Evolutionary conservation across 2,329 filamentous ascomycete genomes (phyloP).

Genomic region (Colletotrichum musae): DNA sequence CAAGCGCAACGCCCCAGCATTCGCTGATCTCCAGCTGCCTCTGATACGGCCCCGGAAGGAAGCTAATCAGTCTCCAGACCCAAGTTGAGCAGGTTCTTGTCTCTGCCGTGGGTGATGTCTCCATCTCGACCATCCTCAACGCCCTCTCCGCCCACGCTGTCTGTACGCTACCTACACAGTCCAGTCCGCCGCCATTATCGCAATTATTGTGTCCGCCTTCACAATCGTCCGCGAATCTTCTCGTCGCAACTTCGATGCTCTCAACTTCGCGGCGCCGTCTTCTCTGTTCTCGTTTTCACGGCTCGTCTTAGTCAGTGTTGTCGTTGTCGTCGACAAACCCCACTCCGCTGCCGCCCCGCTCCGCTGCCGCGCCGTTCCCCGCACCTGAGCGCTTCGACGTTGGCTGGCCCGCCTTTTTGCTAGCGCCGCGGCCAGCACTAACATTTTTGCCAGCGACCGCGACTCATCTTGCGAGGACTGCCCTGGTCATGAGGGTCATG

Average conservation of each 20-base stretch:
- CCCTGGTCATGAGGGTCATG: too few species aligned
- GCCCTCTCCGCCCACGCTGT: conserved; percentile 46
- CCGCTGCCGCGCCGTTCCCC: conserved; percentile 50
- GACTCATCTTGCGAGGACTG: too few species aligned
- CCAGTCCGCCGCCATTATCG: conserved; percentile 63
- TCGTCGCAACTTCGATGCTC: conserved; percentile 58
- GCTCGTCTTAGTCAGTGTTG: conserved; percentile 63
- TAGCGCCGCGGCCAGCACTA: too few species aligned
- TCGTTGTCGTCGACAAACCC: conserved; percentile 64
- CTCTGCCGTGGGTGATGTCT: conserved; percentile 44
- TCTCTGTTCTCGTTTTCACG: conserved; percentile 34
- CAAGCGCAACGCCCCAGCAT: too few species aligned
- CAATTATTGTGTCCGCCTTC: conserved; percentile 65
- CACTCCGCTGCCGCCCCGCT: conserved; percentile 59
- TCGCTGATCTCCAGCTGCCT: conserved; percentile 52
- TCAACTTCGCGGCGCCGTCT: conserved; percentile 53
- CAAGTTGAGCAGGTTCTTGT: conserved; percentile 46
- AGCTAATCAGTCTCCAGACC: conserved; percentile 59
- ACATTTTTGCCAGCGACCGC: too few species aligned
- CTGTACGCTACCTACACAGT: conserved; percentile 56
- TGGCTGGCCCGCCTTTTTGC: too few species aligned
- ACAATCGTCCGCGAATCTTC: conserved; percentile 66
- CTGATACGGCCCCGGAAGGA: conserved; percentile 66
- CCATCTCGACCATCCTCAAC: conserved; percentile 45
- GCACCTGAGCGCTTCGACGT: conserved; percentile 40